These are phyloP conservation scores for Delitschia confertaspora DNA, from an alignment of 495 filamentous ascomycete genomes.

Conservation along the genomic window DNA sequence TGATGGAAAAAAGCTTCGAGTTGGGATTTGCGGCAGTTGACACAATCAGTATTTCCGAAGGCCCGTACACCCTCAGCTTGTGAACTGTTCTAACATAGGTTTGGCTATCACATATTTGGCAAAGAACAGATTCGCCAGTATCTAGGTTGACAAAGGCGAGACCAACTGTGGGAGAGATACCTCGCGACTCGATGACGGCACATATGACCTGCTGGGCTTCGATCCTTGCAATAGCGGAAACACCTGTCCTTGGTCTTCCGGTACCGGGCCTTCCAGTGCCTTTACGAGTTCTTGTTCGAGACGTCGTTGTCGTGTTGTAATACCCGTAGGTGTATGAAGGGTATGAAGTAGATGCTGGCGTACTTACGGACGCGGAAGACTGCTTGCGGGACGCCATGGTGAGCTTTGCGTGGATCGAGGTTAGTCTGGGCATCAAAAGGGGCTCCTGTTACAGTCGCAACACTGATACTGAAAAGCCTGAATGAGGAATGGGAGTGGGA, in stretches of 20 bases:
- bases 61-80: constrained; percentile 71
- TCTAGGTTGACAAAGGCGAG: constrained; percentile 82
- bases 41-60: constrained; percentile 65
- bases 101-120: constrained; percentile 84
- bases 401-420: too few relatives aligned
- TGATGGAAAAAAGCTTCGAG: constrained; percentile 67
- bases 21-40: constrained; percentile 55
- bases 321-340: constrained; percentile 29
- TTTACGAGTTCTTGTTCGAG: constrained; percentile 39
- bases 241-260: constrained; percentile 56
- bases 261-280: constrained; percentile 44
- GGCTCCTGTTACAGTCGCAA: too few relatives aligned
- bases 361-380: constrained; percentile 35
- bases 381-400: constrained; percentile 25
- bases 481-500: too few relatives aligned
- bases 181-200: constrained; percentile 82
- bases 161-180: constrained; percentile 77
- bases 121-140: constrained; percentile 72
- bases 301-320: constrained; percentile 29
- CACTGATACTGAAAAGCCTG: too few relatives aligned
- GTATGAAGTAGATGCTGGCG: constrained; percentile 32
- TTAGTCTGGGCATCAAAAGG: too few relatives aligned
- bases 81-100: constrained; percentile 77
- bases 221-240: constrained; percentile 48
- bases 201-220: constrained; percentile 70